These are phyloP conservation scores for Trichaptum fuscoviolaceum DNA, from an alignment of 768 basidiomycete genomes.

Conservation along the genomic window DNA sequence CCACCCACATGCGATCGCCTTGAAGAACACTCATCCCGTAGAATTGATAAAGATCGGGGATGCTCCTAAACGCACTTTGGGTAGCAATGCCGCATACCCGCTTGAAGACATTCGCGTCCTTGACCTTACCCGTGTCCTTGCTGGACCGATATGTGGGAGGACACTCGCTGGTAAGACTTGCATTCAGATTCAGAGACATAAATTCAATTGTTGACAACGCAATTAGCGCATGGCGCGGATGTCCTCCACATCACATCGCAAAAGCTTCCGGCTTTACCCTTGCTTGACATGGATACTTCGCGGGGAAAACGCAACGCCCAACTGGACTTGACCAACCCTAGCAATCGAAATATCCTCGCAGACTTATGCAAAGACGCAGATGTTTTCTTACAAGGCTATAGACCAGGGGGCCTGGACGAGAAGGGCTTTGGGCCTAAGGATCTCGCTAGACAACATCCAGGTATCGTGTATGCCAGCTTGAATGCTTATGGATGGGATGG, in stretches of 20 bases:
- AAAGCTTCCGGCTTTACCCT: slow-evolving; percentile 44
- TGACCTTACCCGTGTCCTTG: slow-evolving; percentile 56
- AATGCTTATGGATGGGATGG: slow-evolving; percentile 56
- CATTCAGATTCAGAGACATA: background rate
- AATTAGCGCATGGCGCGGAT: slow-evolving; percentile 50
- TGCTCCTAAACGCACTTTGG: slow-evolving; percentile 32
- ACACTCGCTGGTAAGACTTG: slow-evolving; percentile 43
- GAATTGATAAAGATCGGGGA: slow-evolving; percentile 41
- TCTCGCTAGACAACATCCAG: slow-evolving; percentile 33
- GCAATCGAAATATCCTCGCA: slow-evolving; percentile 29
- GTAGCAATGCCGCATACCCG: slow-evolving; percentile 22
- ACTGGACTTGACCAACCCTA: slow-evolving; percentile 38
- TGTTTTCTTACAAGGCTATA: slow-evolving; percentile 59
- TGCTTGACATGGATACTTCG: slow-evolving; percentile 52
- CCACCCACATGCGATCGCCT: slow-evolving; percentile 41
- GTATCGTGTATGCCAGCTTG: slow-evolving; percentile 50
- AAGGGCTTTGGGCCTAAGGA: slow-evolving; percentile 45
- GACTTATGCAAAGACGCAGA: slow-evolving; percentile 38
- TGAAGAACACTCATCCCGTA: slow-evolving; percentile 37
- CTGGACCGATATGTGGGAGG: slow-evolving; percentile 52
- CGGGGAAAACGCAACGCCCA: slow-evolving; percentile 60
- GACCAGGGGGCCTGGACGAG: slow-evolving; percentile 42
- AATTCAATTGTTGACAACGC: too few relatives aligned
- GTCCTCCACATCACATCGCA: slow-evolving; percentile 53
- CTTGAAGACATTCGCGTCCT: slow-evolving; percentile 48